phyloP scores from a whole-genome alignment of 164 flowering plant genomes.

The Taxillus chinensis region DNA sequence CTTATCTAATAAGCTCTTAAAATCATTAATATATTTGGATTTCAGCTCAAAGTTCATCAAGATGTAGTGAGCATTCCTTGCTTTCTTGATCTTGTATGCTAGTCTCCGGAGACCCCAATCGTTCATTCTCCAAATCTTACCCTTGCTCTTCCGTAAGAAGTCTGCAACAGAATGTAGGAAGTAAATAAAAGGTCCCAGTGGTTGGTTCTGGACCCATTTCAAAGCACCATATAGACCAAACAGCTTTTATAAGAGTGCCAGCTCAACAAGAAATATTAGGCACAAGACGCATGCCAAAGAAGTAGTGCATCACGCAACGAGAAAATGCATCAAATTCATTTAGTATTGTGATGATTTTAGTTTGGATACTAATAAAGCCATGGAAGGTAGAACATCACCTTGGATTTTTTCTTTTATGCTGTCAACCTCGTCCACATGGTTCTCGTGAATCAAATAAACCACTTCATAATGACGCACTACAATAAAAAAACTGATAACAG shows the following conservation, averaged over 20 bases:
- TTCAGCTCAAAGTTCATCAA: constrained; percentile 92
- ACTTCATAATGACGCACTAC: constrained; percentile 96
- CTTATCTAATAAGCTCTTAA: constrained; percentile 70
- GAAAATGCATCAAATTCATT: too few relatives aligned
- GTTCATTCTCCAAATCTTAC: constrained; percentile 67
- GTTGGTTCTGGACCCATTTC: not conserved
- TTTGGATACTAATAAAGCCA: not conserved
- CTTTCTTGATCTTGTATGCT: constrained; percentile 87
- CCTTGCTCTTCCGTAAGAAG: constrained; percentile 71
- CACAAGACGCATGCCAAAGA: not conserved
- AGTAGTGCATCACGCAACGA: too few relatives aligned
- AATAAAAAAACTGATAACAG: constrained; percentile 2
- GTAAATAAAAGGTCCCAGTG: not conserved
- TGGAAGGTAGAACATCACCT: constrained; percentile 30
- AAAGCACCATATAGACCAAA: not conserved
- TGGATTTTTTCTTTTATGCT: constrained; percentile 65
- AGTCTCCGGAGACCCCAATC: constrained; percentile 93
- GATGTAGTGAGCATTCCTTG: constrained; percentile 71
- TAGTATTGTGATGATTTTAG: not conserved
- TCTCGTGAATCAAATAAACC: constrained; percentile 79
- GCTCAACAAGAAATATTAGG: not conserved
- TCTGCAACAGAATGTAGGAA: constrained; percentile 29
- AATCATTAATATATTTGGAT: constrained; percentile 76
- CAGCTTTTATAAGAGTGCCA: too few relatives aligned
- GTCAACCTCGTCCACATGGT: constrained; percentile 58